phyloP scores from a whole-genome alignment of 192 early-diverging fungal species.

The Diversispora epigaea region DNA sequence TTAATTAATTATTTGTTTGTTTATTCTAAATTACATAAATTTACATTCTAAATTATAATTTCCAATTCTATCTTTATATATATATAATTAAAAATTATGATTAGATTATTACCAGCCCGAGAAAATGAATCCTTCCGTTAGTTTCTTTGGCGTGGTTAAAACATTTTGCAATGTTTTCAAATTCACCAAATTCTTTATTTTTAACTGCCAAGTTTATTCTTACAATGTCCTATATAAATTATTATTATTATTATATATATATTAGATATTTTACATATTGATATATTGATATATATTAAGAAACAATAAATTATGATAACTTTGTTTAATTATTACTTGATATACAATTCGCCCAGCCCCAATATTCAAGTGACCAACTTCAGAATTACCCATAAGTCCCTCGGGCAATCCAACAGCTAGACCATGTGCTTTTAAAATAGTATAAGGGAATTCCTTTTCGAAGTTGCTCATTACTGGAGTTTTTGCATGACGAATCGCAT shows the following conservation, averaged over 20 bases:
- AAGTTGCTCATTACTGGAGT: slow-evolving; percentile 92
- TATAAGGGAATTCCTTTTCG: slow-evolving; percentile 70
- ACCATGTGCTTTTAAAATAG: slow-evolving; percentile 89
- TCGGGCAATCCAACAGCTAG: slow-evolving; percentile 94
- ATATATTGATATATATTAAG: too few relatives aligned
- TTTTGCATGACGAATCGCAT: slow-evolving; percentile 89
- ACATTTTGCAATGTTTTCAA: slow-evolving; percentile 72
- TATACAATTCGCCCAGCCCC: slow-evolving; percentile 98
- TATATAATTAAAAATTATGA: too few relatives aligned
- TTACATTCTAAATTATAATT: not conserved
- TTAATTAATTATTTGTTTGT: too few relatives aligned
- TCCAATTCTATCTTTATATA: too few relatives aligned
- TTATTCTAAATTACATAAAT: not conserved
- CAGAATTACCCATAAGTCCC: slow-evolving; percentile 99
- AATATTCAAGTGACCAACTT: slow-evolving; percentile 99
- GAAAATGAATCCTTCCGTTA: slow-evolving; percentile 88
- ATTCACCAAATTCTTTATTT: slow-evolving; percentile 76
- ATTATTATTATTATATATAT: too few relatives aligned
- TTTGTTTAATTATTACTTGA: slow-evolving; percentile 62
- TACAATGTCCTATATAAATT: slow-evolving; percentile 85
- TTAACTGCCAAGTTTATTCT: slow-evolving; percentile 92
- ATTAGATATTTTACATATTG: too few relatives aligned
- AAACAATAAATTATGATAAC: not conserved
- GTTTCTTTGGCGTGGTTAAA: slow-evolving; percentile 83
- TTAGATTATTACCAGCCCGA: slow-evolving; percentile 71